A percentile compares a stretch with the other conserved stretches of the same genome.
These are phyloP conservation scores for Arachnomyces sp. DNA, from an alignment of 2,329 filamentous ascomycete species.

Conservation along the genomic window DNA sequence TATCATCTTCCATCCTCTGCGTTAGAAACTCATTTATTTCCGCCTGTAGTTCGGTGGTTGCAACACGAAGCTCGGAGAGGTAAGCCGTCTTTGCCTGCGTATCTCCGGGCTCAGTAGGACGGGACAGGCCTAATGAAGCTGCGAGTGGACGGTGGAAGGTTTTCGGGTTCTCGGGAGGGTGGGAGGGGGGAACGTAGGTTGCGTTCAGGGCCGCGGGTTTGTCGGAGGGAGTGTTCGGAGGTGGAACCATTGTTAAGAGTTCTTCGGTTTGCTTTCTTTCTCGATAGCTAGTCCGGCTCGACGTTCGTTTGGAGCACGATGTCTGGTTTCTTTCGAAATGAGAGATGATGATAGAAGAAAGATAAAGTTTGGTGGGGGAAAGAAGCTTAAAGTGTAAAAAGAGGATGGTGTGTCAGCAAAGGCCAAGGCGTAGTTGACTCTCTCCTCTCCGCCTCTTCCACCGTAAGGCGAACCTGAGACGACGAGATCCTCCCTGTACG, in stretches of 20 bases:
- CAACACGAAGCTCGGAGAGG: conserved; percentile 43
- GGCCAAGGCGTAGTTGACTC: no score
- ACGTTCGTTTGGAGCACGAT: no score
- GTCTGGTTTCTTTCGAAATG: no score
- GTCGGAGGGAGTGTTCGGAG: conserved; percentile 7
- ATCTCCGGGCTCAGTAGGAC: conserved; percentile 11
- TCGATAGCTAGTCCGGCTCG: no score
- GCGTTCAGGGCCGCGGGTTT: conserved; percentile 14
- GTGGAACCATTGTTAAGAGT: conserved; percentile 11
- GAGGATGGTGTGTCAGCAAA: no score
- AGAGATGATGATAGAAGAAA: no score
- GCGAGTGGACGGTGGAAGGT: conserved; percentile 27
- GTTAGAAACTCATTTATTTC: conserved; percentile 55
- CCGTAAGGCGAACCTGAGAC: no score
- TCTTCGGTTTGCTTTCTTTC: not conserved
- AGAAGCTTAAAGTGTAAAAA: no score
- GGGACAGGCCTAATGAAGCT: conserved; percentile 12
- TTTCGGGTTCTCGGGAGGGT: conserved; percentile 21
- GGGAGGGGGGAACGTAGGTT: conserved; percentile 20
- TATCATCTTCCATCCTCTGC: conserved; percentile 56
- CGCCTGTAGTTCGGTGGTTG: conserved; percentile 46
- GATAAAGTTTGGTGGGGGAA: no score
- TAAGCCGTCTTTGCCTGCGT: conserved; percentile 45
- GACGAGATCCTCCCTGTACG: no score
- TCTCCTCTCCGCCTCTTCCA: no score